phyloP scores from a whole-genome alignment of 805 yeast species.

The Wickerhamiella occidentalis region DNA sequence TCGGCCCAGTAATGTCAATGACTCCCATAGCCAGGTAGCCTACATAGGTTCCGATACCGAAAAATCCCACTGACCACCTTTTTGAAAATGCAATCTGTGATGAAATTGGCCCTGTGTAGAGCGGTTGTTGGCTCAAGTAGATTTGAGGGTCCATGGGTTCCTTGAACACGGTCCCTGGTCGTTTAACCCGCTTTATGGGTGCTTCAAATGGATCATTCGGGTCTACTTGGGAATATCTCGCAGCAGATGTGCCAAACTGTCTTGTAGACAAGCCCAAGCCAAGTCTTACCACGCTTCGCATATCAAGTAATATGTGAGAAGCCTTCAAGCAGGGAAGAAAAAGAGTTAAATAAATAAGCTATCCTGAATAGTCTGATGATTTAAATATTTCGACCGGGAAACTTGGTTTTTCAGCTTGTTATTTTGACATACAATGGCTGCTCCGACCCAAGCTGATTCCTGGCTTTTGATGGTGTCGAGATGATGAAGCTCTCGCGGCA shows the following conservation, averaged over 20 bases:
- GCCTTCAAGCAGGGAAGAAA: not conserved
- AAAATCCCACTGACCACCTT: slow-evolving; percentile 49
- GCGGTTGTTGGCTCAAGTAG: slow-evolving; percentile 46
- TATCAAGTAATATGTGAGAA: not conserved
- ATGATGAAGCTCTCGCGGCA: slow-evolving; percentile 4
- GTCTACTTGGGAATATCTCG: slow-evolving; percentile 17
- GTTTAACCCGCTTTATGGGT: slow-evolving; percentile 29
- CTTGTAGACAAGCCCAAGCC: too few species aligned
- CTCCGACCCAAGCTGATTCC: slow-evolving; percentile 6
- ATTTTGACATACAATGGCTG: slow-evolving; percentile 3
- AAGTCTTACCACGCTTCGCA: not conserved
- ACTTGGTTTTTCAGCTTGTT: not conserved
- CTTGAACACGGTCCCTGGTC: slow-evolving; percentile 32
- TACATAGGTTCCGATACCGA: slow-evolving; percentile 47
- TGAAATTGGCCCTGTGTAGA: slow-evolving; percentile 53
- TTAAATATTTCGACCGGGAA: not conserved
- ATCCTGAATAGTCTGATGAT: not conserved
- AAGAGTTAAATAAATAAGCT: not conserved
- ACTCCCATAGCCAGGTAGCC: slow-evolving; percentile 48
- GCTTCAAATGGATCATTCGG: slow-evolving; percentile 34
- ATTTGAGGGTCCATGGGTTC: slow-evolving; percentile 40
- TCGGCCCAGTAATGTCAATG: slow-evolving; percentile 39
- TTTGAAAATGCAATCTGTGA: slow-evolving; percentile 52
- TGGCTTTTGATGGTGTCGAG: not conserved
- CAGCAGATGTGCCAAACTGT: not conserved